Percentiles rank a stretch among this genome's conserved stretches.
Conservation (phyloP, 2,329 filamentous ascomycete genomes). For the Pestalotiopsis sp. region DNA sequence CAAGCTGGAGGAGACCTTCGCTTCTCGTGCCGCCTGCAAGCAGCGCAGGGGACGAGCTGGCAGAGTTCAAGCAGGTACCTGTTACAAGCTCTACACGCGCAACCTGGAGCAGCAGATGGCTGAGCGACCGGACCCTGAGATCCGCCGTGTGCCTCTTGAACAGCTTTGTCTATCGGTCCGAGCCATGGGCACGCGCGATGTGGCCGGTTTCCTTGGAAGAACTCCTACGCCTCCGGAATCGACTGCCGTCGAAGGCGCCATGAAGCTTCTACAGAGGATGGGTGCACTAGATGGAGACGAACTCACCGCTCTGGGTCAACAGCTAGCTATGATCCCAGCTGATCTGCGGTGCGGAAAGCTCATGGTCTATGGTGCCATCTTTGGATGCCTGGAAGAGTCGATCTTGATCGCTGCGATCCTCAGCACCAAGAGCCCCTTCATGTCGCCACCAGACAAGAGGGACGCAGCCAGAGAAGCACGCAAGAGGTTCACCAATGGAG, state of each 20-base stretch:
- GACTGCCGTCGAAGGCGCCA: slow-evolving; percentile 82
- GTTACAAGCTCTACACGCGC: slow-evolving; percentile 93
- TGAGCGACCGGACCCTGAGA: slow-evolving; percentile 89
- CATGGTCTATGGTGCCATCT: slow-evolving; percentile 92
- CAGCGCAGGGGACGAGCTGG: slow-evolving; percentile 92
- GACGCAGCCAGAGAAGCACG: slow-evolving; percentile 81
- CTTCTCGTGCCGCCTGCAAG: slow-evolving; percentile 90
- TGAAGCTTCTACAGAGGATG: slow-evolving; percentile 79
- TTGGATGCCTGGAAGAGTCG: slow-evolving; percentile 87
- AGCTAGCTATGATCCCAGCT: slow-evolving; percentile 93
- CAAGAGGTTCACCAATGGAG: slow-evolving; percentile 70
- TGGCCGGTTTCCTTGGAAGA: slow-evolving; percentile 78
- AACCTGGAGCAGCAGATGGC: slow-evolving; percentile 86
- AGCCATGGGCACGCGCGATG: slow-evolving; percentile 88
- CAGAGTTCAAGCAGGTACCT: slow-evolving; percentile 85
- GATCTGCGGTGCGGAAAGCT: slow-evolving; percentile 92
- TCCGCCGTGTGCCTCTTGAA: slow-evolving; percentile 88
- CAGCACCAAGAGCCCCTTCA: slow-evolving; percentile 85
- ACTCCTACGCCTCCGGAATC: slow-evolving; percentile 89
- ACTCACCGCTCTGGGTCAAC: slow-evolving; percentile 87
- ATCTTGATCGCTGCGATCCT: slow-evolving; percentile 89
- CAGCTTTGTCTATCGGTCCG: slow-evolving; percentile 93
- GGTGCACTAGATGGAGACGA: slow-evolving; percentile 85
- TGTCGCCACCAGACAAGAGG: slow-evolving; percentile 80
- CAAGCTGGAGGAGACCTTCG: slow-evolving; percentile 92